phyloP scores from a whole-genome alignment of 2,329 filamentous ascomycete genomes.

The Neopestalotiopsis rosae region DNA sequence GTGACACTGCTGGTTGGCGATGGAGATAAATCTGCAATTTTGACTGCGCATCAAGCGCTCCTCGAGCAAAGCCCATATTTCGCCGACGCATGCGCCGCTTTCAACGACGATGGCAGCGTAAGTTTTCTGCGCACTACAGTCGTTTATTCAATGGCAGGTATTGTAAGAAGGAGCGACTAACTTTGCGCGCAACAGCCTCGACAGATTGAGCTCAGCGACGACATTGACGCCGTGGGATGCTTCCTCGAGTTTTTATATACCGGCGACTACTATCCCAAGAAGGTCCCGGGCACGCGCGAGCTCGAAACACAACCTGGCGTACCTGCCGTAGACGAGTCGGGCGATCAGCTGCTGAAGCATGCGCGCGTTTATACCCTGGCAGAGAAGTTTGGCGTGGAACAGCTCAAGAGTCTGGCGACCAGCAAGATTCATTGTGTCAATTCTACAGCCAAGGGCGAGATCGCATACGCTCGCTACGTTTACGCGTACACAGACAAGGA shows the following conservation, averaged over 20 bases:
- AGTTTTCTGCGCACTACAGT: constrained; percentile 32
- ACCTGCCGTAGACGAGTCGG: constrained; percentile 75
- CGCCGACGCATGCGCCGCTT: constrained; percentile 63
- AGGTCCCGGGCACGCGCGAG: constrained; percentile 64
- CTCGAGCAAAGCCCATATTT: constrained; percentile 79
- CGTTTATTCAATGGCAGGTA: neutral
- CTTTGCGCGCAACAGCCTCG: constrained; percentile 52
- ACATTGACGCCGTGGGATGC: constrained; percentile 76
- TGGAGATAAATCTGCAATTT: constrained; percentile 62
- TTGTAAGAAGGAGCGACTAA: constrained; percentile 8
- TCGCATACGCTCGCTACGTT: constrained; percentile 88
- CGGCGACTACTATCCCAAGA: constrained; percentile 82
- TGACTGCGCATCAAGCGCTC: constrained; percentile 82
- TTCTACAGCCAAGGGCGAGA: constrained; percentile 86
- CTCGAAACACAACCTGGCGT: constrained; percentile 73
- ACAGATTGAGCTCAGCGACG: constrained; percentile 72
- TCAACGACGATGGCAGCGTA: constrained; percentile 67
- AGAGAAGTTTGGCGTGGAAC: constrained; percentile 72
- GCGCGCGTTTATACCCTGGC: constrained; percentile 89
- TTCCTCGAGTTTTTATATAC: constrained; percentile 87
- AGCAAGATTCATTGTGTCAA: constrained; percentile 93
- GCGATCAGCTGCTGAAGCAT: constrained; percentile 84
- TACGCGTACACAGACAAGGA: constrained; percentile 76
- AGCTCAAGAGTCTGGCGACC: constrained; percentile 78
- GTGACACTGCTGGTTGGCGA: constrained; percentile 70